Percentiles rank a stretch among this genome's conserved stretches.
Evolutionary conservation across 768 basidiomycete species (phyloP).

Genomic region (Lactarius hengduanensis): DNA sequence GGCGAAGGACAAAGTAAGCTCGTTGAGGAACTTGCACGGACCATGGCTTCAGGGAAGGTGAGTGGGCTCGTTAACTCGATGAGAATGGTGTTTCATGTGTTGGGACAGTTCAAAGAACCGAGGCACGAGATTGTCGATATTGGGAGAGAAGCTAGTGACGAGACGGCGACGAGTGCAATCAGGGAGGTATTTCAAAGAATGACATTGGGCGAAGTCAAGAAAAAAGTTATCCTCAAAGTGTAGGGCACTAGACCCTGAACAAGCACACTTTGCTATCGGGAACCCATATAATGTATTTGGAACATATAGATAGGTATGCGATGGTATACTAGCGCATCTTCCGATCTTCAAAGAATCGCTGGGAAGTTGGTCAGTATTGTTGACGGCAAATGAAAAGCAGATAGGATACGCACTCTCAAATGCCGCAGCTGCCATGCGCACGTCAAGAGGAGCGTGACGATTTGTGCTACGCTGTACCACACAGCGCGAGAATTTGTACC

Average conservation of each 20-base stretch:
- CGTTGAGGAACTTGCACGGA: conserved; percentile 15
- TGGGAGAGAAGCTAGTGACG: conserved; percentile 39
- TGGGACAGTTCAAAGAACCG: conserved; percentile 59
- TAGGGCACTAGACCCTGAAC: conserved; percentile 32
- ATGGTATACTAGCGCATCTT: conserved; percentile 57
- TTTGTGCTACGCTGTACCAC: conserved; percentile 92
- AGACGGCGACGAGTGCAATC: conserved; percentile 38
- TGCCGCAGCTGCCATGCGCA: conserved; percentile 94
- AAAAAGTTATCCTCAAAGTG: conserved; percentile 48
- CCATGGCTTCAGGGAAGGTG: conserved; percentile 24
- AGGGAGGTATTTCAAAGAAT: conserved; percentile 37
- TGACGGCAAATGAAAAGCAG: background rate
- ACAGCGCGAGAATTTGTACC: conserved; percentile 87
- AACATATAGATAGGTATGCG: conserved; percentile 26
- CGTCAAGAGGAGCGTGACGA: conserved; percentile 76
- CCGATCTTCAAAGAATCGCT: conserved; percentile 88
- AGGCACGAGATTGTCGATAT: conserved; percentile 68
- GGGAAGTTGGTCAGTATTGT: conserved; percentile 4
- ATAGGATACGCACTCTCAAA: conserved; percentile 61
- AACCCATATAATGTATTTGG: conserved; percentile 15
- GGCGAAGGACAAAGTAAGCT: conserved; percentile 41
- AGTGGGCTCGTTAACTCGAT: background rate
- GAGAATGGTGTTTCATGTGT: background rate
- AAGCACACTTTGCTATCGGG: conserved; percentile 18
- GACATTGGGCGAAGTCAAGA: conserved; percentile 43